A percentile compares a stretch with the other conserved stretches of the same genome.
phyloP scores from a whole-genome alignment of 2,329 filamentous ascomycete genomes.

The Penicillium sp. region DNA sequence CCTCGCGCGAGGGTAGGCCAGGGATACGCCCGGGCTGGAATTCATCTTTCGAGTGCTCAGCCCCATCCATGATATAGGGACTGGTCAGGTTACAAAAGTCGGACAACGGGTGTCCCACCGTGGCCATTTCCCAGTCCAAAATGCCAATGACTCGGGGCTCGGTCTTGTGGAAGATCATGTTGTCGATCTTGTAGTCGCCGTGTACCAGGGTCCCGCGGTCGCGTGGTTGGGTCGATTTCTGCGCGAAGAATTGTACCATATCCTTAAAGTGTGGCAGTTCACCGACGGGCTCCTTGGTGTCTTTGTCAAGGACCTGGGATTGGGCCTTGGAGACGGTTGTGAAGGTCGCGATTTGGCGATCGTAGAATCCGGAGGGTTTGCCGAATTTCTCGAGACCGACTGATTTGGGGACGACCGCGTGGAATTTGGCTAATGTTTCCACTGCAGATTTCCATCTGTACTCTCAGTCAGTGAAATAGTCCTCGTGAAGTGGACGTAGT shows the following conservation, averaged over 20 bases:
- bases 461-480: neutral
- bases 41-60: conserved; percentile 45
- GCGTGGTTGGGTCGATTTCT: conserved; percentile 71
- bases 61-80: conserved; percentile 46
- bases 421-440: conserved; percentile 81
- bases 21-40: conserved; percentile 70
- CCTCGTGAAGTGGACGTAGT: neutral
- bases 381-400: conserved; percentile 78
- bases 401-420: conserved; percentile 70
- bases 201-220: conserved; percentile 84
- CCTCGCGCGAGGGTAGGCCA: conserved; percentile 67
- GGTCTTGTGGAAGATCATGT: conserved; percentile 86
- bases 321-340: conserved; percentile 78
- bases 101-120: conserved; percentile 91
- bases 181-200: conserved; percentile 96
- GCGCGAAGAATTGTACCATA: conserved; percentile 77
- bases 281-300: conserved; percentile 77
- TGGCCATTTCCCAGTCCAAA: conserved; percentile 98
- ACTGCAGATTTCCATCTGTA: conserved; percentile 80
- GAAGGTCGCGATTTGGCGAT: conserved; percentile 84
- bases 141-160: conserved; percentile 89
- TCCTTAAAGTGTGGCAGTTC: conserved; percentile 82
- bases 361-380: conserved; percentile 77
- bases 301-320: conserved; percentile 74
- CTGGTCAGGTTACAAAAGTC: conserved; percentile 80